These are phyloP conservation scores for Penicillium soppii DNA, from an alignment of 495 filamentous ascomycete species.

Conservation along the genomic window DNA sequence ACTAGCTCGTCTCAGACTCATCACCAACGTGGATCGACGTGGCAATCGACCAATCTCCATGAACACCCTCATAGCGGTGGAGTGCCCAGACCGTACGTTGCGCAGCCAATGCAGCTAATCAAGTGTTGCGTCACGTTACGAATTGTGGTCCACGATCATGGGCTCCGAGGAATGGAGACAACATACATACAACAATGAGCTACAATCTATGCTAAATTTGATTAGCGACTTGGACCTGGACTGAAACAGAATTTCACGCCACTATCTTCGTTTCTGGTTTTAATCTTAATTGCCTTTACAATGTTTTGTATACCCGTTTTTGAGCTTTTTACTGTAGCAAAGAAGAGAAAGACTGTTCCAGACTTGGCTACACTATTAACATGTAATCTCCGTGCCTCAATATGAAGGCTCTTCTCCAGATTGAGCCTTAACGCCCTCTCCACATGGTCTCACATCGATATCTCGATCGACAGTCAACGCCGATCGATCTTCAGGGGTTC, in stretches of 20 bases:
- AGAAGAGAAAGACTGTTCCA: neutral
- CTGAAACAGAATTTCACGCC: neutral
- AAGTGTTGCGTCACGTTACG: too few species aligned
- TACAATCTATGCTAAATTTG: neutral
- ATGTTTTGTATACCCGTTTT: neutral
- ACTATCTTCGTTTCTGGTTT: neutral
- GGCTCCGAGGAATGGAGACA: too few species aligned
- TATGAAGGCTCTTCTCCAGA: neutral
- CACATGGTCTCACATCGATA: constrained; percentile 6
- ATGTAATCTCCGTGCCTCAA: neutral
- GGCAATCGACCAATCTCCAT: constrained; percentile 3
- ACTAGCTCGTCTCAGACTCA: constrained; percentile 17
- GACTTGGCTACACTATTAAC: neutral
- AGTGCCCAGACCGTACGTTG: neutral
- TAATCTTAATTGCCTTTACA: neutral
- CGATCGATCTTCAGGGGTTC: constrained; percentile 14
- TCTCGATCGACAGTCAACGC: constrained; percentile 4
- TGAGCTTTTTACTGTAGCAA: too few species aligned
- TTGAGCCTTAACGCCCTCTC: neutral
- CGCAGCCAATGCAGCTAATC: neutral
- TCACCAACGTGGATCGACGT: neutral
- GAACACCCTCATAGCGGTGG: neutral
- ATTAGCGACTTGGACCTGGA: neutral
- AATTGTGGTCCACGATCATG: neutral
- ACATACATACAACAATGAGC: too few species aligned